phyloP scores from a whole-genome alignment of 306 rosid genomes.

The Urtica urens region DNA sequence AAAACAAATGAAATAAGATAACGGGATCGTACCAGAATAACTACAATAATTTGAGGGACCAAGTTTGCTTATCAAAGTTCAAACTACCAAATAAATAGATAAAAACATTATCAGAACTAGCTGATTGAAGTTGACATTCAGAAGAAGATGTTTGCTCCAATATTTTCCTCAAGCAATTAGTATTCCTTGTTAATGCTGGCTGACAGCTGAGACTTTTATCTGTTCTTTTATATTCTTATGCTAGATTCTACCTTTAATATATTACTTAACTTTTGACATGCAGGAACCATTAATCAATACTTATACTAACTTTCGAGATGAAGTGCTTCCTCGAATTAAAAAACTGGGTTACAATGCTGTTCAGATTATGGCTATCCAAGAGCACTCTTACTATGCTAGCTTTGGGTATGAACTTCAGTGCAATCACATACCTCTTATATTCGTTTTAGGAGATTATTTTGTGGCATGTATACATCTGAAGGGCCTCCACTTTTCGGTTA shows the following conservation, averaged over 20 bases:
- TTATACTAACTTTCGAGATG: constrained; percentile 74
- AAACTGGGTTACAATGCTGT: constrained; percentile 95
- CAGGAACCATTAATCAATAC: constrained; percentile 85
- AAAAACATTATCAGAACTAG: neutral
- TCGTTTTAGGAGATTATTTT: too few relatives aligned
- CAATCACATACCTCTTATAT: constrained; percentile 11
- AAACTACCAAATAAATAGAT: too few relatives aligned
- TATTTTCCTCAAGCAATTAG: too few relatives aligned
- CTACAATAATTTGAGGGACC: too few relatives aligned
- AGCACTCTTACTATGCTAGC: constrained; percentile 96
- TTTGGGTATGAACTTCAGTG: constrained; percentile 53
- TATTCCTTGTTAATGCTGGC: neutral
- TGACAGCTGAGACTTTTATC: neutral
- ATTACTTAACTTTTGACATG: constrained; percentile 13
- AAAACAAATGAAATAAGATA: too few relatives aligned
- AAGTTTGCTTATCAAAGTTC: too few relatives aligned
- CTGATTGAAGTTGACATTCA: too few relatives aligned
- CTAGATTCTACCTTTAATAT: neutral
- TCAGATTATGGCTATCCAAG: constrained; percentile 99
- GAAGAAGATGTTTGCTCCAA: too few relatives aligned
- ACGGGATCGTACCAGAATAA: too few relatives aligned
- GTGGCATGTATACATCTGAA: too few relatives aligned
- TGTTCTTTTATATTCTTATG: neutral
- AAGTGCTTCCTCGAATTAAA: constrained; percentile 57
- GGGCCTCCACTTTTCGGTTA: neutral